A percentile compares a stretch with the other conserved stretches of the same genome.
Evolutionary conservation across 805 yeast species (phyloP).

Genomic region (Torulaspora maleeae): DNA sequence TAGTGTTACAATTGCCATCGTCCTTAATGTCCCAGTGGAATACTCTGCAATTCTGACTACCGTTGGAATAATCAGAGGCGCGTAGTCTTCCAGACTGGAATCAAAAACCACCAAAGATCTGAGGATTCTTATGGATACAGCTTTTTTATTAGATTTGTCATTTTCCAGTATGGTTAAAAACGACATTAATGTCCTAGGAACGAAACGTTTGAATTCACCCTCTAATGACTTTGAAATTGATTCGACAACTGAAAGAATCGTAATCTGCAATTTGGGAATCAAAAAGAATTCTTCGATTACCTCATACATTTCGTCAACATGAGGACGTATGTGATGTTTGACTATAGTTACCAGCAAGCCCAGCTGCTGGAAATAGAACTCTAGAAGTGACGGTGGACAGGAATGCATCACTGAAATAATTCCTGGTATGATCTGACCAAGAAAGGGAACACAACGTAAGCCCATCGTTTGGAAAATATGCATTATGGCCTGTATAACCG

Average conservation of each 20-base stretch:
- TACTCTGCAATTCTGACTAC: constrained; percentile 76
- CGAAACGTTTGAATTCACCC: constrained; percentile 83
- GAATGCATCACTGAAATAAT: constrained; percentile 77
- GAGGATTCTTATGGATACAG: constrained; percentile 67
- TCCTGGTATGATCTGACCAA: constrained; percentile 85
- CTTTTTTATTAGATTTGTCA: constrained; percentile 56
- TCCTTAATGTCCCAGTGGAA: constrained; percentile 53
- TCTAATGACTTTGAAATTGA: constrained; percentile 80
- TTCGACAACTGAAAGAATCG: constrained; percentile 76
- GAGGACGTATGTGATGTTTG: constrained; percentile 84
- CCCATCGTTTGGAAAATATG: constrained; percentile 87
- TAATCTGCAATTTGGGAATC: constrained; percentile 60
- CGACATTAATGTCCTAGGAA: constrained; percentile 72
- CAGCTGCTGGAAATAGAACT: constrained; percentile 84
- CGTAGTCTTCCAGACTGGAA: constrained; percentile 78
- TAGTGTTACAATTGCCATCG: constrained; percentile 73
- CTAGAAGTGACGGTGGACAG: constrained; percentile 73
- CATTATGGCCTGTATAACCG: constrained; percentile 91
- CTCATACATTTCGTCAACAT: constrained; percentile 66
- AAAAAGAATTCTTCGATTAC: constrained; percentile 72
- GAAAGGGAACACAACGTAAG: constrained; percentile 79
- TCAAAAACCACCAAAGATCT: constrained; percentile 85
- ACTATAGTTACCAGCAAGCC: constrained; percentile 76
- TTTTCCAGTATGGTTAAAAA: constrained; percentile 72
- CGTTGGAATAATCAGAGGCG: constrained; percentile 82